Base-by-base conservation (phyloP, 2,329 filamentous ascomycete genomes). In the Mollisia scopiformis region DNA sequence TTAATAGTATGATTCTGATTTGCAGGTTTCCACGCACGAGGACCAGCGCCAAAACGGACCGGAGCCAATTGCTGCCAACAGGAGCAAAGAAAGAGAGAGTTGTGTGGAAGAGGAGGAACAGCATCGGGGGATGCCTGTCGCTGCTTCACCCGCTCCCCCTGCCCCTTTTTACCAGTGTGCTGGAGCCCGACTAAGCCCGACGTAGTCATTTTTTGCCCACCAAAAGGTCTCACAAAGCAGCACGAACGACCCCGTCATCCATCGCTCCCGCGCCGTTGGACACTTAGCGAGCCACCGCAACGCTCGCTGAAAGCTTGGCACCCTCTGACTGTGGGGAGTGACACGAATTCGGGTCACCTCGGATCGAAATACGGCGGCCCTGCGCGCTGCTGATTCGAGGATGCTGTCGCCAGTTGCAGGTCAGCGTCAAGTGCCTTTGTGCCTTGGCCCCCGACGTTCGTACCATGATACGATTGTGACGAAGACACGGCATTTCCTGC, bases 261-360 rank as follows among this genome's bases (percentile, higher is more conserved):
- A 47, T 49, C 23, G 54, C 47, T 49, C 54, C 54, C 54, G 39
- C 54, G 49, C 39, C 54, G 39, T 56, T 49, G 54, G 21, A 55
- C 14, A n/a, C 21, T 8, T 16, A 30, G 23, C 46, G 25, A 49
- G 10, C n/a, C n/a, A 43, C 21, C 13, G 46, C 11, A 51, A 30
- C 49, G 28, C 30, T 51, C 28, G 28, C 49, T 51, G 16, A 51
- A 47, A 47, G 27, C 49, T 51, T 51, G 49, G 49, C 49, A 31
- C 31, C 31, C 33, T 8, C 19, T 16, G 14, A 51, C 8, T 51
- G 49, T 51, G 54, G 39, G 54, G 54, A 56, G 21, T 47, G 54
- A 47, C 54, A 49, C 39, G 39, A n/a, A 47, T 7, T 49, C 54
- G 54, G 54, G 39, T 8, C 19, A 10, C 25, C 16, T 56, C 54